Conservation (phyloP, 306 rosid species). For the Medicago lupulina region DNA sequence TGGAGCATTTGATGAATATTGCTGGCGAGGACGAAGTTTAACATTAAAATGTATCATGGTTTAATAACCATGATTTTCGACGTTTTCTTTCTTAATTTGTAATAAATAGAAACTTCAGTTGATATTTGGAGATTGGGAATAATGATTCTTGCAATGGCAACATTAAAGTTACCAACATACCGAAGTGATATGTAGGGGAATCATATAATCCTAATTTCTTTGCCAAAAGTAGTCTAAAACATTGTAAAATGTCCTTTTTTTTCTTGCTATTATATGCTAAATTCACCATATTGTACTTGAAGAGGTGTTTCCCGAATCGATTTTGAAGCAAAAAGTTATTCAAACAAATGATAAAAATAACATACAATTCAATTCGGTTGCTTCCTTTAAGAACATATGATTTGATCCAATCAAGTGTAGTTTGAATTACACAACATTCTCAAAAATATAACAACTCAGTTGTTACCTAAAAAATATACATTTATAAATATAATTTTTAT, state of each 20-base stretch:
- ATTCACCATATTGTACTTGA: neutral
- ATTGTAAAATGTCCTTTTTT: neutral
- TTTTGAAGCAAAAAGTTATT: neutral
- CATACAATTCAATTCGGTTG: neutral
- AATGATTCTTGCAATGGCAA: neutral
- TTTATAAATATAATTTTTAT: neutral
- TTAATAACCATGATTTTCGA: too few species aligned
- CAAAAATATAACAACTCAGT: neutral
- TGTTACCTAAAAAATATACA: neutral
- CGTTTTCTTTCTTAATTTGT: too few species aligned
- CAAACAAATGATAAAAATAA: too few species aligned
- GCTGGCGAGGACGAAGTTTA: too few species aligned
- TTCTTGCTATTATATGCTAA: neutral
- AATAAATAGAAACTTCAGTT: too few species aligned
- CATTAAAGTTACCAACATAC: neutral
- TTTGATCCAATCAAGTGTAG: neutral
- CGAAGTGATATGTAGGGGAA: neutral
- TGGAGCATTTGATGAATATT: too few species aligned
- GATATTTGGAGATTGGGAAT: neutral
- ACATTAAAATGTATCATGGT: too few species aligned
- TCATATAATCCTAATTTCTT: too few species aligned
- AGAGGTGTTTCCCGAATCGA: too few species aligned
- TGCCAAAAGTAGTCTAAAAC: neutral
- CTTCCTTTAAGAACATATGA: too few species aligned
- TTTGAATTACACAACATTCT: too few species aligned